Evolutionary conservation across 2,329 filamentous ascomycete species (phyloP), one percentile per base, ranked within the genome.

Genomic region (Talaromyces sp.): DNA sequence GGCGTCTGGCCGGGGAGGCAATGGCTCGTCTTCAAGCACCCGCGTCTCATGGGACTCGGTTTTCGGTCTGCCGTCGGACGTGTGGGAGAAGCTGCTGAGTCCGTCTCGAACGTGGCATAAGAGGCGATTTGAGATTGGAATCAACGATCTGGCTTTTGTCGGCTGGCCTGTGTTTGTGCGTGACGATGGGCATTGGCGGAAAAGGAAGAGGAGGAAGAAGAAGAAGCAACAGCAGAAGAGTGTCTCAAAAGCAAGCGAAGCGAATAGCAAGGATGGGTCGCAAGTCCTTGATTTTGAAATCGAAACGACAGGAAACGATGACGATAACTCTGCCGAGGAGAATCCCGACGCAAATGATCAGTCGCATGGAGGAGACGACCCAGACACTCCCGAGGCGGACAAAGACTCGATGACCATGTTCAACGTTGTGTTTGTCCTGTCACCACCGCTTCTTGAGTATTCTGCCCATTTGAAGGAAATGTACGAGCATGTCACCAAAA

Each of bases 401-500:
- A 82, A 80, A 62, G 78, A 84, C 61, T 85, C 85, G 53, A 93
- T 98, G 90, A 92, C 88, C 64, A 98, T 98, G 93, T 99, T 99
- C 77, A 96, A 97, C 73, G 84, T 97, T 11, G 92, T 98, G 26
- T 98, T 98, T 73, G 90, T 96, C 56, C 80, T 97, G 65, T 89
- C 91, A 66, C 90, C 92, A 3, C 88, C 88, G 55, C 86, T 88
- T 57, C 81, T 93, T 60, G 90, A 96, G 70, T 87, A 89, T 65
- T 89, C 90, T 60, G 81, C 80, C 69, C 80, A 84, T 13, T 80
- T 96, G 52, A 84, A 89, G 50, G 90, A 96, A 64, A 87, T 97
- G 71, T 96, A 96, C 73, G 83, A 90, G 58, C 90, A 96, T 72
- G 88, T 98, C 43, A 89, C 93, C 64, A 95, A 93, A 74, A 96